Percentiles rank a stretch among this genome's conserved stretches.
Conservation (phyloP, 2,329 filamentous ascomycete genomes). For the Dactylellina haptotyla region DNA sequence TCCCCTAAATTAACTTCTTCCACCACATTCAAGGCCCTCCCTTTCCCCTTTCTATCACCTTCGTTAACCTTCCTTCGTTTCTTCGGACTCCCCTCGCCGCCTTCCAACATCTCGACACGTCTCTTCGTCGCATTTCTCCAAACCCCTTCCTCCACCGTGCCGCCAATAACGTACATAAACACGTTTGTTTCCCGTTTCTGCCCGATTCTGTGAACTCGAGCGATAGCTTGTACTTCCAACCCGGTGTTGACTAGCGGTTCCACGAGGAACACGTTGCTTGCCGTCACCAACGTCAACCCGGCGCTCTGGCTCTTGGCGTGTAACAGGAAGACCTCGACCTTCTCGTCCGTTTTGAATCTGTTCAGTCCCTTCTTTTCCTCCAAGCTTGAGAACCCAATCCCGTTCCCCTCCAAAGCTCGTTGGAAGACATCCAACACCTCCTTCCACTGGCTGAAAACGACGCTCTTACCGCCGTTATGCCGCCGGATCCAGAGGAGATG, state of each 20-base stretch:
- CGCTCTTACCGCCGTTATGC: slow-evolving; percentile 89
- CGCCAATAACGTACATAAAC: slow-evolving; percentile 92
- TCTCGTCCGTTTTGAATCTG: slow-evolving; percentile 78
- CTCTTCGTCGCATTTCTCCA: slow-evolving; percentile 78
- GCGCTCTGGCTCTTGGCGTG: slow-evolving; percentile 83
- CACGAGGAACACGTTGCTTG: slow-evolving; percentile 92
- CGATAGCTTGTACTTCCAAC: slow-evolving; percentile 92
- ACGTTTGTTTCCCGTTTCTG: slow-evolving; percentile 88
- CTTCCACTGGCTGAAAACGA: slow-evolving; percentile 92
- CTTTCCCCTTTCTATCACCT: slow-evolving; percentile 35
- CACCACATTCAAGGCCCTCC: slow-evolving; percentile 24
- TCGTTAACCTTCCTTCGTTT: slow-evolving; percentile 58
- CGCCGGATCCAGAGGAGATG: slow-evolving; percentile 87
- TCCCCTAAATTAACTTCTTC: too few relatives aligned
- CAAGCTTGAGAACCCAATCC: slow-evolving; percentile 78
- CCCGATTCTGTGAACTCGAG: slow-evolving; percentile 92
- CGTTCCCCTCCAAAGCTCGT: slow-evolving; percentile 75
- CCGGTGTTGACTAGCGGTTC: slow-evolving; percentile 94
- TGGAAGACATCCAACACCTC: slow-evolving; percentile 81
- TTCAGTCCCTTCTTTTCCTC: slow-evolving; percentile 75
- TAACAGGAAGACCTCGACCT: slow-evolving; percentile 72
- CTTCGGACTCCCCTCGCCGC: slow-evolving; percentile 14
- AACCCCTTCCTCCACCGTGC: slow-evolving; percentile 90
- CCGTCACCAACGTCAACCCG: slow-evolving; percentile 89
- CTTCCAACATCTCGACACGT: slow-evolving; percentile 54